Conservation (phyloP, 1,139 yeast species). For the Lodderomyces pseudojiufengensis region DNA sequence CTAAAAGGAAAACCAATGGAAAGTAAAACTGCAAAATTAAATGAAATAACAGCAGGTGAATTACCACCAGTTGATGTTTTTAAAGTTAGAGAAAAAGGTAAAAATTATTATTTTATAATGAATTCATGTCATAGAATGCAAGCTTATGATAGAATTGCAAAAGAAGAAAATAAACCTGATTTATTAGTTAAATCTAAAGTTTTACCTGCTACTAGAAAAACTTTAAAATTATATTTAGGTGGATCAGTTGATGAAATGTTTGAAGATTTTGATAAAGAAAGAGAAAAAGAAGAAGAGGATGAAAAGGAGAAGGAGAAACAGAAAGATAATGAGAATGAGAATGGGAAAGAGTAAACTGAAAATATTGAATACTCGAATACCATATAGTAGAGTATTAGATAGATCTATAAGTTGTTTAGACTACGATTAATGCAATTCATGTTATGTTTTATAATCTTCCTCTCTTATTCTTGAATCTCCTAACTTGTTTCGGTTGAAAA, state of each 20-base stretch:
- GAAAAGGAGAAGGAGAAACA: too few relatives aligned
- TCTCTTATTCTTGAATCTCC: too few relatives aligned
- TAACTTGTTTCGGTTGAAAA: too few relatives aligned
- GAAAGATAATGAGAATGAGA: too few relatives aligned
- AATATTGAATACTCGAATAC: too few relatives aligned
- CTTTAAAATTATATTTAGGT: conserved; percentile 61
- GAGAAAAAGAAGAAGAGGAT: background rate
- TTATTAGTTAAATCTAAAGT: conserved; percentile 59
- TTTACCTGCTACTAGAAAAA: conserved; percentile 64
- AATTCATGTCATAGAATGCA: conserved; percentile 86
- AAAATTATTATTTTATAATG: conserved; percentile 68
- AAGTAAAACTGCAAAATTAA: conserved; percentile 58
- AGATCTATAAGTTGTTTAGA: too few relatives aligned
- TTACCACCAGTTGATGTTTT: conserved; percentile 77
- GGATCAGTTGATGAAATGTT: conserved; percentile 59
- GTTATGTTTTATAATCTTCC: too few relatives aligned
- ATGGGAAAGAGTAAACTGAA: too few relatives aligned
- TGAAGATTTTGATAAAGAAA: conserved; percentile 16
- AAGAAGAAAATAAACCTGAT: conserved; percentile 27
- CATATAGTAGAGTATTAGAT: too few relatives aligned
- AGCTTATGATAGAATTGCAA: conserved; percentile 54
- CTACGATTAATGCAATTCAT: too few relatives aligned
- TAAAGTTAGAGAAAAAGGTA: conserved; percentile 58
- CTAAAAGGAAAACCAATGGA: conserved; percentile 61
- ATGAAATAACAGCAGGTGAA: conserved; percentile 57